Evolutionary conservation across 1,139 yeast species (phyloP), one percentile per base, ranked within the genome.

Genomic region (Saccharomyces hybrid): DNA sequence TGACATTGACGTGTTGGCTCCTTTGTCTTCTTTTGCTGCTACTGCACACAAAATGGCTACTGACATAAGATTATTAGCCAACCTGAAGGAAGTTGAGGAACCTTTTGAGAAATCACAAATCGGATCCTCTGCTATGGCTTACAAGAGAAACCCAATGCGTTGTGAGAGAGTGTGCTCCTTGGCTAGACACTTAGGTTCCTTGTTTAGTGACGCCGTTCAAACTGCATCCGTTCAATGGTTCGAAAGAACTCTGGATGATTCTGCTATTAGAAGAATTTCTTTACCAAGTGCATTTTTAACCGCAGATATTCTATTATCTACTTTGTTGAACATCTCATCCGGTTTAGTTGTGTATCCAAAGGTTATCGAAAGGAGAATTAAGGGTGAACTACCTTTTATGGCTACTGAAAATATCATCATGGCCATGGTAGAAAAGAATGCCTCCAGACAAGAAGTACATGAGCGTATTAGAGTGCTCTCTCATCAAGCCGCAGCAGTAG

Each of bases 341-440:
- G 99, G 99, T 14, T 79, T 93, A 61, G 99, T 95, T 54, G 99
- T 93, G 50, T 93, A 95, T 76, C 99, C 99, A 64, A 91, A 93
- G 81, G 99, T 93, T 64, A 93, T 93, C 69, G 97, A 87, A 77
- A 87, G 98, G 78, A 87, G 98, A 76, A 93, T 93, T 73, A 84
- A 73, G 71, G 81, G 97, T 52, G 99, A 95, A 75, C 80, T 93
- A 69, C 99, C 99, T 64, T 93, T 95, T 79, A 93, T 93, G 99
- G 99, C 99, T 62, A 93, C 99, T 54, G 99, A 93, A 76, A 93
- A 93, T 75, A 84, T 93, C 71, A 93, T 93, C 73, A 93, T 93
- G 99, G 99, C 99, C 55, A 93, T 93, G 97, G 99, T 93, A 57
- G 96, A 90, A 75, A 86, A 86, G 73, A 98, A 98, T 65, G 98